Evolutionary conservation across 768 basidiomycete genomes (phyloP).

Genomic region (Trametes cingulata): DNA sequence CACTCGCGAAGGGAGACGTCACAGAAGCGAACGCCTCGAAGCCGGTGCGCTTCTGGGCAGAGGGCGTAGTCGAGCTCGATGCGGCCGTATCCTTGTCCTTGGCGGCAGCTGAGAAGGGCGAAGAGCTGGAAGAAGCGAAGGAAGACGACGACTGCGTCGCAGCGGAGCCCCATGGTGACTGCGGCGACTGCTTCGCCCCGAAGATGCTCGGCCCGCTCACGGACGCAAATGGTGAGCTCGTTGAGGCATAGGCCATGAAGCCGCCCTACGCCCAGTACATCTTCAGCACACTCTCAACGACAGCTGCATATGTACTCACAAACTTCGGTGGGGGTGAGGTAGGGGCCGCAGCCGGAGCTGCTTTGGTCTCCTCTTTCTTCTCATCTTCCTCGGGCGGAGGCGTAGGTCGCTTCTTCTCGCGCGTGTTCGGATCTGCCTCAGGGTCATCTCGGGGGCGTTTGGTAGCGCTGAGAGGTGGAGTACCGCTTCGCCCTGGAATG

Average conservation of each 20-base stretch:
- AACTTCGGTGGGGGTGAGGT: constrained; percentile 45
- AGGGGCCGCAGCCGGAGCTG: constrained; percentile 7
- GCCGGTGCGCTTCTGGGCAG: constrained; percentile 49
- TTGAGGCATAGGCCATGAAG: constrained; percentile 79
- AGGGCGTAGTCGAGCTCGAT: not conserved
- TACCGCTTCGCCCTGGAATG: constrained; percentile 1
- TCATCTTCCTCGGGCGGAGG: constrained; percentile 62
- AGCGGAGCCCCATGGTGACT: constrained; percentile 26
- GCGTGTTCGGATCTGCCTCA: constrained; percentile 61
- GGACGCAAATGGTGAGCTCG: constrained; percentile 70
- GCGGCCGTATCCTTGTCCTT: constrained; percentile 26
- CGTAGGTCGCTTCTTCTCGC: constrained; percentile 49
- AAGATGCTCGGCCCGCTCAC: constrained; percentile 69
- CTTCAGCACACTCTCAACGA: constrained; percentile 6
- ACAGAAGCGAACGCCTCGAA: constrained; percentile 59
- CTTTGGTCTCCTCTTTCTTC: constrained; percentile 14
- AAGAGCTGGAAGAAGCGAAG: constrained; percentile 17
- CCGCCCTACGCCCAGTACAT: constrained; percentile 47
- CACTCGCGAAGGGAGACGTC: constrained; percentile 49
- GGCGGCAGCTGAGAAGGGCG: constrained; percentile 30
- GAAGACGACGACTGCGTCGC: constrained; percentile 13
- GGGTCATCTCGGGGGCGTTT: constrained; percentile 66
- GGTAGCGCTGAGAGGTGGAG: constrained; percentile 36
- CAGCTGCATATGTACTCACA: constrained; percentile 39
- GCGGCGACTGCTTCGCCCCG: constrained; percentile 36